Base-by-base conservation (phyloP, 352 stramenopile species). In the Phytophthora pseudosyringae region DNA sequence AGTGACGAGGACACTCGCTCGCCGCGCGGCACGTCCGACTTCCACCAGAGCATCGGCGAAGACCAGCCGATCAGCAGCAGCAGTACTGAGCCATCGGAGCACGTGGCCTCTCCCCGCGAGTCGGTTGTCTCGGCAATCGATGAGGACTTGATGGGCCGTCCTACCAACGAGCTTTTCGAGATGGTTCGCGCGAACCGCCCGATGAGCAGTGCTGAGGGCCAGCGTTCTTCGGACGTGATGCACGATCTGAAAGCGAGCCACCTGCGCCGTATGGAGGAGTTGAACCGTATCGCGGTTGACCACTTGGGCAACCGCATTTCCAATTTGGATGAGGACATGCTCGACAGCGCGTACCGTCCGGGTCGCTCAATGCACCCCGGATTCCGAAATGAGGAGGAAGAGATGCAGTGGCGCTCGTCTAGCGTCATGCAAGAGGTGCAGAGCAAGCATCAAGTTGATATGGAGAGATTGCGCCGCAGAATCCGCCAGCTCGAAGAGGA, bases 181-280 rank as follows among this genome's bases (percentile, higher is more conserved):
- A 53, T 80, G 49, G 61, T 87, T 54, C 75, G 73, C 6, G 64
- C 73, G 13, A 79, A 81, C 28, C 75, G 78, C 5, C 41, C 39
- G 0, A 40, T 44, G 25, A 55, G 52, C 31, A 21, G 12, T 13
- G 18, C 38, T 2, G 59, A 60, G 41, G 61, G 66, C 1, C 38
- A 48, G n/a, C 67, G 59, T 13, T 81, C 73, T 11, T 78, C 73
- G 0, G 59, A 67, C 26, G 63, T 64, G 46, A 80, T 85, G 76
- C 50, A 67, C 25, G 64, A 80, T 56, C 67, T 85, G 12, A 71
- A 85, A 60, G 66, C 59, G n/a, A 79, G 67, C 28, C 79, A 88
- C 47, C 51, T 69, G 25, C 73, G 74, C 33, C 77, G 80, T 9
- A 88, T 88, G 80, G 77, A 75, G n/a, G 75, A 86, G 52, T 57